phyloP scores from a whole-genome alignment of 306 rosid genomes.

The Medicago lupulina region DNA sequence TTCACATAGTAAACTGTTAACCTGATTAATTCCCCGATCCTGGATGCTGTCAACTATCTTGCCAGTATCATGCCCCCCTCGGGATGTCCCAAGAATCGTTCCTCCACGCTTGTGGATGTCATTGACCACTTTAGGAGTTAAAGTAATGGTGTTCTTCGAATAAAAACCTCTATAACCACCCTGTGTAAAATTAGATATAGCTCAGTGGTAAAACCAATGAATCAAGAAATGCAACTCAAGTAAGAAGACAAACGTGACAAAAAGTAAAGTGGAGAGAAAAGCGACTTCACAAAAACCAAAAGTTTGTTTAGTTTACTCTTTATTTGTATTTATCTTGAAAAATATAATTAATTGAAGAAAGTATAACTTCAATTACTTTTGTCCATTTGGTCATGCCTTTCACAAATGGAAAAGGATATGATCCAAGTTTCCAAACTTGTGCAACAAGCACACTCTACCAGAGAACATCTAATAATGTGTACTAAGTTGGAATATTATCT shows the following conservation, averaged over 20 bases:
- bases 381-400: not conserved
- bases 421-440: slow-evolving; percentile 8
- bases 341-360: slow-evolving; percentile 22
- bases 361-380: slow-evolving; percentile 6
- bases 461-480: slow-evolving; percentile 3
- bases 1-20: slow-evolving; percentile 54
- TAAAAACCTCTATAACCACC: slow-evolving; percentile 97
- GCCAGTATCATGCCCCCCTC: slow-evolving; percentile 90
- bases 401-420: slow-evolving; percentile 1
- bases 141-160: slow-evolving; percentile 68
- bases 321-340: slow-evolving; percentile 18
- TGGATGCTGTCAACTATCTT: slow-evolving; percentile 98
- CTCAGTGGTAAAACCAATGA: slow-evolving; percentile 33
- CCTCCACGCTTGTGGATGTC: slow-evolving; percentile 98
- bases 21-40: slow-evolving; percentile 96
- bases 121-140: slow-evolving; percentile 88
- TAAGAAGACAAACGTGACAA: not conserved
- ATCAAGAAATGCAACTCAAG: slow-evolving; percentile 34
- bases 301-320: slow-evolving; percentile 33
- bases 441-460: not conserved
- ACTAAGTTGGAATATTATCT: slow-evolving; percentile 2
- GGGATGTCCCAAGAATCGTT: slow-evolving; percentile 85
- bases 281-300: slow-evolving; percentile 14
- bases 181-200: slow-evolving; percentile 49
- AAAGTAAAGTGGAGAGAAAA: not conserved